Conservation (phyloP, 1,284 basidiomycete genomes). For the Malassezia yamatoensis region DNA sequence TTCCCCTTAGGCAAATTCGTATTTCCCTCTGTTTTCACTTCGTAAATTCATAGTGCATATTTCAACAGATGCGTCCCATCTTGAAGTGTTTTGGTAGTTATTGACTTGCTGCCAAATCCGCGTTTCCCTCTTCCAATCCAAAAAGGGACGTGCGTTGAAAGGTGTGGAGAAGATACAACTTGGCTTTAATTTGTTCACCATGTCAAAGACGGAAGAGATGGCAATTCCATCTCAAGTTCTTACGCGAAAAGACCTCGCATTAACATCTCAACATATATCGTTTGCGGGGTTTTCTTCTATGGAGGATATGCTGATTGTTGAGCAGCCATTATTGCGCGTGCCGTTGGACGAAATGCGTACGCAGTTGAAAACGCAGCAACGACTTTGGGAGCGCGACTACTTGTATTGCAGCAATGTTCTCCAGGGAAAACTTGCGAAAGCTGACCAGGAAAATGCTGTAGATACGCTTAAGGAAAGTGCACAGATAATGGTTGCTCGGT, state of each 20-base stretch:
- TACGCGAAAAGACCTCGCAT: background rate
- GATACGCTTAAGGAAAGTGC: background rate
- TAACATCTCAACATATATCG: background rate
- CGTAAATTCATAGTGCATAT: too few species aligned
- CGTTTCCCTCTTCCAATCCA: too few species aligned
- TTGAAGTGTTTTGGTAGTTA: too few species aligned
- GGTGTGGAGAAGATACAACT: background rate
- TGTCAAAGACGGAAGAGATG: background rate
- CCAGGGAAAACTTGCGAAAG: slow-evolving; percentile 8
- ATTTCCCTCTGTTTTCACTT: background rate
- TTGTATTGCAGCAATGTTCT: slow-evolving; percentile 14
- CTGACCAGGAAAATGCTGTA: background rate
- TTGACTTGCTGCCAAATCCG: too few species aligned
- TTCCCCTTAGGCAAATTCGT: too few species aligned
- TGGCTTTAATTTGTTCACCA: background rate
- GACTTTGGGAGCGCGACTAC: slow-evolving; percentile 30
- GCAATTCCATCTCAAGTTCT: background rate
- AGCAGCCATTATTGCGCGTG: slow-evolving; percentile 73
- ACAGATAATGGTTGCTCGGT: background rate
- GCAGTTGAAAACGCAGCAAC: slow-evolving; percentile 35
- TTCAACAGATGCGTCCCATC: too few species aligned
- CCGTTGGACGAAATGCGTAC: slow-evolving; percentile 43
- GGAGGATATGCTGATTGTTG: slow-evolving; percentile 72
- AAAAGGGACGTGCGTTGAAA: too few species aligned
- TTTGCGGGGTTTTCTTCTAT: slow-evolving; percentile 16